Percentiles rank a stretch among this genome's conserved stretches.
Evolutionary conservation across 192 early-diverging fungal species (phyloP).

Genomic region (Backusella tuberculispora): DNA sequence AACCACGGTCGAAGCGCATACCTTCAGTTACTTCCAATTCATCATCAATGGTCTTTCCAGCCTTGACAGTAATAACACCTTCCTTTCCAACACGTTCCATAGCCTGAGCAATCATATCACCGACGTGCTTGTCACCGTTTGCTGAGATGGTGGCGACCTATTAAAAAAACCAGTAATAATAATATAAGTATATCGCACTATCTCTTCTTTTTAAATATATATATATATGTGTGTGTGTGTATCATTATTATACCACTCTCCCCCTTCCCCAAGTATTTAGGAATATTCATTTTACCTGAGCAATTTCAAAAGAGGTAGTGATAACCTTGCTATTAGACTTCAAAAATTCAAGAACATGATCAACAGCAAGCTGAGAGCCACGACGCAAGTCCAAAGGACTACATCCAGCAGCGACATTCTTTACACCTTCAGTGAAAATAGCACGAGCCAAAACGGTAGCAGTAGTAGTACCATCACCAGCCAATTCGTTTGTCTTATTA

Average conservation of each 20-base stretch:
- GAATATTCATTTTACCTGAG: constrained; percentile 69
- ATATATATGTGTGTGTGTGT: too few relatives aligned
- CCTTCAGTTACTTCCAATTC: constrained; percentile 98
- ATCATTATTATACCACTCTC: not conserved
- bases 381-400: constrained; percentile 98
- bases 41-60: constrained; percentile 98
- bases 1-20: constrained; percentile 99
- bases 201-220: too few relatives aligned
- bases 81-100: constrained; percentile 99
- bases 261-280: not conserved
- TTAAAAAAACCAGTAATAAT: not conserved
- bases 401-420: constrained; percentile 98
- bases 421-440: constrained; percentile 98
- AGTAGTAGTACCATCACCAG: constrained; percentile 99
- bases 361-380: constrained; percentile 92
- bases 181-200: not conserved
- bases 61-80: constrained; percentile 99
- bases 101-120: constrained; percentile 93
- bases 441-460: constrained; percentile 97
- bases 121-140: constrained; percentile 97
- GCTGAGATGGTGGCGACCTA: constrained; percentile 94
- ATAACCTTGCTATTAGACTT: constrained; percentile 88
- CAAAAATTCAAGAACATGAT: constrained; percentile 90
- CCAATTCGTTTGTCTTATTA: constrained; percentile 99
- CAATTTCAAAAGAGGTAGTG: constrained; percentile 94